Evolutionary conservation across 345 rosid species (phyloP).

Genomic region (Excoecaria agallocha): DNA sequence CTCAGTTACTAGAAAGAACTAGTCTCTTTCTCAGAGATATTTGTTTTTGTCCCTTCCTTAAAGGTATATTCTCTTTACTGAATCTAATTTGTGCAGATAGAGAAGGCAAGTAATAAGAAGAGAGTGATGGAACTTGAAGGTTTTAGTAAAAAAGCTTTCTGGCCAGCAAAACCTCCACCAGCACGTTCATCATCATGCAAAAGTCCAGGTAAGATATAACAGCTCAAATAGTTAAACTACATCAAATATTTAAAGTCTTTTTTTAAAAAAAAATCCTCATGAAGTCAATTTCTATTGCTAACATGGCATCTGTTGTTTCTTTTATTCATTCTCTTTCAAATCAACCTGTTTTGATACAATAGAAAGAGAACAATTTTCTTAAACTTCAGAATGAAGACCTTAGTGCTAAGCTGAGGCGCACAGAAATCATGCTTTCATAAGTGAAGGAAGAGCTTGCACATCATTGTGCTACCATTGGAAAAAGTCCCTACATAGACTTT

Average conservation of each 20-base stretch:
- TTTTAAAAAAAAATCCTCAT: no score
- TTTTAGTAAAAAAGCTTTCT: slow-evolving; percentile 67
- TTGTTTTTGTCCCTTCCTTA: not conserved
- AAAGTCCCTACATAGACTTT: slow-evolving; percentile 41
- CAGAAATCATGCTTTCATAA: slow-evolving; percentile 55
- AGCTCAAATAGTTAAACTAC: no score
- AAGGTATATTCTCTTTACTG: not conserved
- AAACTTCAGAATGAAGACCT: slow-evolving; percentile 79
- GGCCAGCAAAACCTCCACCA: slow-evolving; percentile 90
- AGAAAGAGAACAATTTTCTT: slow-evolving; percentile 88
- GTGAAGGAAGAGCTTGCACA: slow-evolving; percentile 78
- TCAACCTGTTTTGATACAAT: slow-evolving; percentile 23
- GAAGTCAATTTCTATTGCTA: not conserved
- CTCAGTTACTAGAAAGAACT: not conserved
- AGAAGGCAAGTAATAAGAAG: slow-evolving; percentile 61
- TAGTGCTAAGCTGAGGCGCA: slow-evolving; percentile 48
- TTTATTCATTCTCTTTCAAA: not conserved
- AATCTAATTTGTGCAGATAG: slow-evolving; percentile 45
- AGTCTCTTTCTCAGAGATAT: not conserved
- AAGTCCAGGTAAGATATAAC: slow-evolving; percentile 70
- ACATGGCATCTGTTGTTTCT: not conserved
- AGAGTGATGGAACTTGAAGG: slow-evolving; percentile 67
- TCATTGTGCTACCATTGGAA: slow-evolving; percentile 63
- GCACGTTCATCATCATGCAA: slow-evolving; percentile 84
- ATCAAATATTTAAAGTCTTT: not conserved